Percentiles rank a stretch among this genome's conserved stretches.
These are phyloP conservation scores for Neurospora hispaniola DNA, from an alignment of 495 filamentous ascomycete genomes.

Conservation along the genomic window DNA sequence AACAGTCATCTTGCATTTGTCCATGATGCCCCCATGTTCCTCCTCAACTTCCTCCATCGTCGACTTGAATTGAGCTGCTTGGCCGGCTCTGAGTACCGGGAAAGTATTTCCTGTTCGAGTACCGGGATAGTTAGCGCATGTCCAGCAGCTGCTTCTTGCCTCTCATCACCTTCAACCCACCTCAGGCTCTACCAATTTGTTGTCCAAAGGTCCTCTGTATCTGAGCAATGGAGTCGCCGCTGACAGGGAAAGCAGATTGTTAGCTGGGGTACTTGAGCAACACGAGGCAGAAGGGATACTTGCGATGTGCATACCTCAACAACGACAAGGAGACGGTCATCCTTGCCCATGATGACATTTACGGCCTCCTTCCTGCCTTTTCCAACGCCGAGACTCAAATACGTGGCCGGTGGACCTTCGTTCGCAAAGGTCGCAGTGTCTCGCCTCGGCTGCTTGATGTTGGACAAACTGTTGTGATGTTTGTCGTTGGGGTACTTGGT, in stretches of 20 bases:
- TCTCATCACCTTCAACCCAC: neutral
- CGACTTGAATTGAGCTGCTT: neutral
- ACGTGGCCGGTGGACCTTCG: no score
- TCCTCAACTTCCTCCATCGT: neutral
- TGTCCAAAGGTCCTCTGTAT: neutral
- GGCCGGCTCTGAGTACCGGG: neutral
- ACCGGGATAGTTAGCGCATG: neutral
- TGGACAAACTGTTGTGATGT: neutral
- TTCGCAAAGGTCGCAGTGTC: neutral
- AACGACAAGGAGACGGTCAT: slow-evolving; percentile 85
- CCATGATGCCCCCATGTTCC: neutral
- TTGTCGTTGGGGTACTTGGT: slow-evolving; percentile 99
- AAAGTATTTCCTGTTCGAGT: neutral
- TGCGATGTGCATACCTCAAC: slow-evolving; percentile 43
- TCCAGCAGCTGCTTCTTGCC: neutral
- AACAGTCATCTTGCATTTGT: neutral
- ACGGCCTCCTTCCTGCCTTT: slow-evolving; percentile 72
- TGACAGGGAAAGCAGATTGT: slow-evolving; percentile 20
- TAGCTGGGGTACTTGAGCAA: slow-evolving; percentile 58
- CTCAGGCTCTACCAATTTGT: neutral
- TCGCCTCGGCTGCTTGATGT: neutral
- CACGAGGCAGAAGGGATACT: neutral
- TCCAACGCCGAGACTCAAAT: no score
- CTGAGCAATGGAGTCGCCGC: neutral
- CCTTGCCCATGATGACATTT: slow-evolving; percentile 63